Base-by-base conservation (phyloP, 345 rosid species). In the Gossypium anomalum region DNA sequence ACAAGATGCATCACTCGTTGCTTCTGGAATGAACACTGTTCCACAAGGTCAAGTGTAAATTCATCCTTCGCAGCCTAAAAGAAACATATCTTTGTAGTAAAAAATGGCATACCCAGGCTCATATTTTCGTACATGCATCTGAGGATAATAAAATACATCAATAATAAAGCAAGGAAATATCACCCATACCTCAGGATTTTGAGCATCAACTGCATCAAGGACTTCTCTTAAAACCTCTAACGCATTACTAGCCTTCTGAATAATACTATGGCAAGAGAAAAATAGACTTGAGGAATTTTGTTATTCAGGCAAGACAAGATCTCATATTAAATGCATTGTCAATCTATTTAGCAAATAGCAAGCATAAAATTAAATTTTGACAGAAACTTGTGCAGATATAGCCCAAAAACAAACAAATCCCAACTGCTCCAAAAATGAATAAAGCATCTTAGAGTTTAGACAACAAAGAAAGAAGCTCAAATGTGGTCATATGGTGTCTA, bases 1-100 rank as follows among this genome's bases (percentile, higher is more conserved):
- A 90, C 92, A 45, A 95, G 94, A 85, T 95, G 97, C 98, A 95
- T 88, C 60, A 93, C 88, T 3, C 87, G 87, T 78, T 95, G 96
- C 87, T 95, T 95, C 86, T 93, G 99, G 88, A 93, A 95, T 17
- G 98, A 89, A 84, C 98, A 95, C 69, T 95, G 99, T 83, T 95
- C 99, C 62, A 95, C 98, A 65, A 95, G 99, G 86, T 95, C 99
- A 80, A 95, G 97, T 56, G 99, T 91, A 80, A 95, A 95, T 83
- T 95, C 97, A 79, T 91, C 94, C 81, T 82, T 90, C 64, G 88
- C 97, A 70, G 86, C 94, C 99, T 93, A 76, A 74, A 76, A 86
- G 67, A 75, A 80, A 11, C 80, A 76, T 22, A 60, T 20, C n/a
- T 53, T 6, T 6, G 62, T 43, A 57, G 66, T 63, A 56, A 77